Conservation (phyloP, 2,329 filamentous ascomycete genomes). For the Boeremia lycopersici region DNA sequence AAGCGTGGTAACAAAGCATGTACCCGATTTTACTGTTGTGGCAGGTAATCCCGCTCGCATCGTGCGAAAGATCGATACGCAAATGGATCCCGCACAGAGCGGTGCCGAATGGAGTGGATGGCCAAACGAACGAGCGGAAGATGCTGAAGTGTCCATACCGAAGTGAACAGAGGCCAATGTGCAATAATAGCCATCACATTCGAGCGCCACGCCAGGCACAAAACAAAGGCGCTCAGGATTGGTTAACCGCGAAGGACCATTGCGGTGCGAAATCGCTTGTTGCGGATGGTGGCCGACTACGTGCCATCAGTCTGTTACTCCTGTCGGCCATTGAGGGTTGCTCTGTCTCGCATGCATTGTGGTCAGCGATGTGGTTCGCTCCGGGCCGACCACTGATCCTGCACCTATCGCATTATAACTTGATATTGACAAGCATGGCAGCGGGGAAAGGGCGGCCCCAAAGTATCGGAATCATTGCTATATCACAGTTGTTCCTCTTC, state of each 20-base stretch:
- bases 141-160: slow-evolving; percentile 72
- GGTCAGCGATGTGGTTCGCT: neutral
- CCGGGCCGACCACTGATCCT: neutral
- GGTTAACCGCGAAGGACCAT: too few relatives aligned
- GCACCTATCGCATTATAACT: neutral
- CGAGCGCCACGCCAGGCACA: too few relatives aligned
- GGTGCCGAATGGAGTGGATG: slow-evolving; percentile 52
- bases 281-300: neutral
- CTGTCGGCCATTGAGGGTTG: neutral
- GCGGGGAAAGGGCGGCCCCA: neutral
- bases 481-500: too few relatives aligned
- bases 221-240: too few relatives aligned
- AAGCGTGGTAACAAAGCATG: slow-evolving; percentile 81
- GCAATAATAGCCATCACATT: neutral
- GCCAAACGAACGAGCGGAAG: slow-evolving; percentile 75
- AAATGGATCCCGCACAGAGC: slow-evolving; percentile 36
- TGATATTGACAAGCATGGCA: slow-evolving; percentile 2
- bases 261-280: too few relatives aligned
- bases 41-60: slow-evolving; percentile 71
- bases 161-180: slow-evolving; percentile 62
- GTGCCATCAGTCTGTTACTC: neutral
- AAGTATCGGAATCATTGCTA: neutral
- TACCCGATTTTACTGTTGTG: slow-evolving; percentile 68
- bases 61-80: slow-evolving; percentile 56
- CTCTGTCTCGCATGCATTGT: neutral